phyloP scores from a whole-genome alignment of 2,329 filamentous ascomycete species.

The Paracoccidioides brasiliensis region DNA sequence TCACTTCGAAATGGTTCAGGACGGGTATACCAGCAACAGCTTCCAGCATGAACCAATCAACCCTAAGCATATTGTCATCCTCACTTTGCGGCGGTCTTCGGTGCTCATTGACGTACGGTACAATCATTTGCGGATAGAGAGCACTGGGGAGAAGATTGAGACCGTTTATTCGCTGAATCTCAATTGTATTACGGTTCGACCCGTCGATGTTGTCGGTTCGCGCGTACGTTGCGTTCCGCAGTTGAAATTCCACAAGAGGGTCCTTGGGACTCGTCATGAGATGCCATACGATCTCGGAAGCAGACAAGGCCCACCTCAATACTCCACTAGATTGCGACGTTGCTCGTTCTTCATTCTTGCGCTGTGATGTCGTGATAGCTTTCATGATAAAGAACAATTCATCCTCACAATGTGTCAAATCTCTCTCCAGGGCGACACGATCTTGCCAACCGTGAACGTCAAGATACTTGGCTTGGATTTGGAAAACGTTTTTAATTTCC shows the following conservation, averaged over 20 bases:
- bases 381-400: conserved; percentile 99
- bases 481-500: conserved; percentile 93
- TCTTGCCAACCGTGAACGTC: conserved; percentile 89
- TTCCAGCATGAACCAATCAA: conserved; percentile 97
- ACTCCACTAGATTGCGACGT: conserved; percentile 63
- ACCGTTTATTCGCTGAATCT: conserved; percentile 76
- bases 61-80: conserved; percentile 73
- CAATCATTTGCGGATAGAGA: conserved; percentile 91
- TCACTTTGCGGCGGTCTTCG: conserved; percentile 40
- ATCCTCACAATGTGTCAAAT: conserved; percentile 80
- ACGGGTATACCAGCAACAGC: conserved; percentile 95
- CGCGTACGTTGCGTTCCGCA: conserved; percentile 83
- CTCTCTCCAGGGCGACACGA: conserved; percentile 73
- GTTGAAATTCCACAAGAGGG: conserved; percentile 81
- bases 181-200: conserved; percentile 84
- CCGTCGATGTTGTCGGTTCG: conserved; percentile 94
- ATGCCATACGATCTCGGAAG: conserved; percentile 94
- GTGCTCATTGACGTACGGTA: conserved; percentile 65
- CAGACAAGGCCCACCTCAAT: conserved; percentile 85
- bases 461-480: conserved; percentile 75
- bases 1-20: conserved; percentile 92
- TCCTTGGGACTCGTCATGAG: conserved; percentile 76
- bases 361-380: conserved; percentile 90
- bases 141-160: conserved; percentile 83
- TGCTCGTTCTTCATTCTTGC: conserved; percentile 60